Evolutionary conservation across 352 stramenopile genomes (phyloP), one percentile per base, ranked within the genome.

Genomic region (Globisporangium nodosum): DNA sequence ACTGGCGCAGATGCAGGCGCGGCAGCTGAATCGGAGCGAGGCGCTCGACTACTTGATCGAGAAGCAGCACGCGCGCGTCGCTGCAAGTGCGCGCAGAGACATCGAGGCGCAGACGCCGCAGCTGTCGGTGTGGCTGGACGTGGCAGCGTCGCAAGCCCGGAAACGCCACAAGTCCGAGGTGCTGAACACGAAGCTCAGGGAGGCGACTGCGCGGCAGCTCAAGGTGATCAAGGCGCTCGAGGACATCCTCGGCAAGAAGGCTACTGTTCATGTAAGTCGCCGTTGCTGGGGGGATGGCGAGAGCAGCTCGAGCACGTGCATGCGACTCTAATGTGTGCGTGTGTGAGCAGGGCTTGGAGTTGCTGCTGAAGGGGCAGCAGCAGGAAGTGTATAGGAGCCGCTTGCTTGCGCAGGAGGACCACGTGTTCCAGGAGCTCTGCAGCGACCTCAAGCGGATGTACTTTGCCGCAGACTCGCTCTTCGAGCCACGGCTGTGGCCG

Each of bases 131-230:
- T 85, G 76, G 76, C 58, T 81, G 40, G 64, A 61, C 39, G 47
- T 85, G 3, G 75, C 75, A 21, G 74, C 64, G 30, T 59, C 64
- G 15, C 73, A 85, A 45, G 76, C 73, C 45, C 64, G 66, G 27
- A 69, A 76, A 52, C 66, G 70, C 15, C 64, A 73, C 63, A 66
- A 69, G 18, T 63, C 73, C 0, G 71, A 83, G 47, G 63, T 68
- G 35, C 69, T 80, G 47, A 84, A 84, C 56, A 52, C 51, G 21
- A 70, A 66, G 35, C 69, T 84, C 24, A 81, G 77, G 27, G 66
- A 68, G 11, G 67, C 65, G n/a, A 31, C 79, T 20, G 64, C 76
- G 47, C 57, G 64, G 24, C 71, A 84, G 48, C 66, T 79, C 54
- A 71, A 81, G 45, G 51, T 81, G 53, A 54, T 59, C 30, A 75